phyloP scores from a whole-genome alignment of 2,329 filamentous ascomycete species.

The Pseudocercospora fijiensis region DNA sequence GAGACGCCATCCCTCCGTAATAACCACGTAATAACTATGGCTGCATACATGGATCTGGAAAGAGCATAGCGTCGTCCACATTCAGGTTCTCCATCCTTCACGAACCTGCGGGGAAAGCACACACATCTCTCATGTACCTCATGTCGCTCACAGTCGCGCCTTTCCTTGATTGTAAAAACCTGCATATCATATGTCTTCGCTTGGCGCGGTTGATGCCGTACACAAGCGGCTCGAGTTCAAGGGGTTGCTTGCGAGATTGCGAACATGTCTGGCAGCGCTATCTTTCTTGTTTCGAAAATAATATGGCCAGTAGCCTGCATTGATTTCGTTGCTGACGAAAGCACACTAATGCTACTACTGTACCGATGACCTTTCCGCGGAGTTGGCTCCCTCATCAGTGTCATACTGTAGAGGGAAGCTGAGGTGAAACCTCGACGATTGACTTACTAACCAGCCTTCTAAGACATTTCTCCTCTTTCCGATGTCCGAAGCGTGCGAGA shows the following conservation, averaged over 20 bases:
- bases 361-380: neutral
- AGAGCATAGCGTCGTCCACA: neutral
- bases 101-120: slow-evolving; percentile 5
- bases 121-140: neutral
- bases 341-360: neutral
- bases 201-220: neutral
- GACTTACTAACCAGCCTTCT: neutral
- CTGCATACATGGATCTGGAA: neutral
- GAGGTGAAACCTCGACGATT: neutral
- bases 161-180: slow-evolving; percentile 1
- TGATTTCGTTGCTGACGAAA: neutral
- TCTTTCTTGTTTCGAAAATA: neutral
- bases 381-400: too few relatives aligned
- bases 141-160: neutral
- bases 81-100: slow-evolving; percentile 4
- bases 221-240: neutral
- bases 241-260: neutral
- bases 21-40: neutral
- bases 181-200: neutral
- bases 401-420: too few relatives aligned
- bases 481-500: neutral
- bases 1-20: slow-evolving; percentile 1
- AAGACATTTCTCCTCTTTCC: neutral
- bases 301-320: neutral
- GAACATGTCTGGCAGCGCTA: neutral